A percentile compares a stretch with the other conserved stretches of the same genome.
These are phyloP conservation scores for Mediolabrus comicus DNA, from an alignment of 108 stramenopile genomes.

Conservation along the genomic window DNA sequence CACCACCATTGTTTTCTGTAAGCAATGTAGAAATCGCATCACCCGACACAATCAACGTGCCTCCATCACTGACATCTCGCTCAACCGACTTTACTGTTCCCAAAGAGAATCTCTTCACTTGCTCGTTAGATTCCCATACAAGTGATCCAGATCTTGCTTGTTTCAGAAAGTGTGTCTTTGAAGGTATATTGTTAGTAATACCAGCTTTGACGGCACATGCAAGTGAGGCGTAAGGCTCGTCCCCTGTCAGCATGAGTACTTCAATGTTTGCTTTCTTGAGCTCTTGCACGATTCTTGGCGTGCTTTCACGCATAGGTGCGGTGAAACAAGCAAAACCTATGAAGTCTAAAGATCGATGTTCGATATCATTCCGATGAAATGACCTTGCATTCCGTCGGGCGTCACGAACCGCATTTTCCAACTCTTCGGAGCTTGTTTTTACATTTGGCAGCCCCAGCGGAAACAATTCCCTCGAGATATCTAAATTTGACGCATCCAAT, in stretches of 20 bases:
- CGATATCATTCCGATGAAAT: conserved; percentile 47
- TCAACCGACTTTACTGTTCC: conserved; percentile 10
- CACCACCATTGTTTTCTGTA: conserved; percentile 3
- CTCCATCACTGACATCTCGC: conserved; percentile 6
- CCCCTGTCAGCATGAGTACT: conserved; percentile 66
- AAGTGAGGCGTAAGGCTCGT: conserved; percentile 54
- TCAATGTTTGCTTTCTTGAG: conserved; percentile 43
- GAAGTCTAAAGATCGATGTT: conserved; percentile 27
- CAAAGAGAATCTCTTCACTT: conserved; percentile 1
- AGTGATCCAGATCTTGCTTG: not conserved
- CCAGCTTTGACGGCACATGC: conserved; percentile 43
- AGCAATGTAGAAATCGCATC: conserved; percentile 49
- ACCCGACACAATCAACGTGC: conserved; percentile 44
- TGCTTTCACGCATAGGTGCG: conserved; percentile 55
- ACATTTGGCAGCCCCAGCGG: conserved; percentile 45
- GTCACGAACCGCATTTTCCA: conserved; percentile 14
- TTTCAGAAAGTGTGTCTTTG: conserved; percentile 47
- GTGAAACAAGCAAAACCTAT: conserved; percentile 63
- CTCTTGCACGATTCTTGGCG: conserved; percentile 47
- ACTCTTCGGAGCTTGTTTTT: not conserved
- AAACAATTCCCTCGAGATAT: conserved; percentile 25
- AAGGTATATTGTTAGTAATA: conserved; percentile 9
- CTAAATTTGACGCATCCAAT: conserved; percentile 39
- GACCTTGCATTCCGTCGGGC: conserved; percentile 16
- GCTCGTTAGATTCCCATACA: conserved; percentile 19